Conservation (phyloP, 371 early-diverging fungal genomes). For the Rhizopus arrhizus region DNA sequence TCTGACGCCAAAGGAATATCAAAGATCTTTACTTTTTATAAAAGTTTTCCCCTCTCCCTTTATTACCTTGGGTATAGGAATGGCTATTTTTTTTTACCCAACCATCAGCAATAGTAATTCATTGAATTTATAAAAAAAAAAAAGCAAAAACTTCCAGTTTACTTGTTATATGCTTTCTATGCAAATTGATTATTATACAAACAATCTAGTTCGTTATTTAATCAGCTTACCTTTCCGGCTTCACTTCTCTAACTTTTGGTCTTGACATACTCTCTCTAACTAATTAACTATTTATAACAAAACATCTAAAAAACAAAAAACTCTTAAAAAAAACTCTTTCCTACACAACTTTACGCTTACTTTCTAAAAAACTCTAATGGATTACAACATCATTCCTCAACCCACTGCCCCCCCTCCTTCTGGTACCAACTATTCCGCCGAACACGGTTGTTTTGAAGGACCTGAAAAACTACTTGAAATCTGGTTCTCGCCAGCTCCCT, state of each 20-base stretch:
- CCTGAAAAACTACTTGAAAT: conserved; percentile 97
- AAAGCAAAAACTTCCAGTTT: conserved; percentile 3
- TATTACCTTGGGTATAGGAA: conserved; percentile 25
- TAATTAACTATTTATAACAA: conserved; percentile 19
- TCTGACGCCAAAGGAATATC: not conserved
- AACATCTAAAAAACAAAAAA: conserved; percentile 9
- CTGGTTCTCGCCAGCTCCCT: conserved; percentile 77
- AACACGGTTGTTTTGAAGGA: conserved; percentile 78
- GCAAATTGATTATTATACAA: conserved; percentile 40
- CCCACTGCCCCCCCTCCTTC: conserved; percentile 36
- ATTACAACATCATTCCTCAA: conserved; percentile 20
- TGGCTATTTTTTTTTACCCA: conserved; percentile 28
- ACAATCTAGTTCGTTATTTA: conserved; percentile 46
- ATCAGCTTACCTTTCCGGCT: conserved; percentile 54
- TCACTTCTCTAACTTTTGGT: conserved; percentile 55
- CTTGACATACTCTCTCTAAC: conserved; percentile 41
- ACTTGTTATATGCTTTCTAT: conserved; percentile 32
- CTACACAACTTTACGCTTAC: not conserved
- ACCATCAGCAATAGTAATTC: conserved; percentile 22
- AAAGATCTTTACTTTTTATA: conserved; percentile 1
- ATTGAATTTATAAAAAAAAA: conserved; percentile 26
- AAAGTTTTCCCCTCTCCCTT: conserved; percentile 1
- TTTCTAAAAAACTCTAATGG: conserved; percentile 6
- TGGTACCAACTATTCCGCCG: conserved; percentile 46
- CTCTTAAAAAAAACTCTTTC: conserved; percentile 3